Evolutionary conservation across 2,329 filamentous ascomycete genomes (phyloP).

Genomic region (Botrytis fragariae): DNA sequence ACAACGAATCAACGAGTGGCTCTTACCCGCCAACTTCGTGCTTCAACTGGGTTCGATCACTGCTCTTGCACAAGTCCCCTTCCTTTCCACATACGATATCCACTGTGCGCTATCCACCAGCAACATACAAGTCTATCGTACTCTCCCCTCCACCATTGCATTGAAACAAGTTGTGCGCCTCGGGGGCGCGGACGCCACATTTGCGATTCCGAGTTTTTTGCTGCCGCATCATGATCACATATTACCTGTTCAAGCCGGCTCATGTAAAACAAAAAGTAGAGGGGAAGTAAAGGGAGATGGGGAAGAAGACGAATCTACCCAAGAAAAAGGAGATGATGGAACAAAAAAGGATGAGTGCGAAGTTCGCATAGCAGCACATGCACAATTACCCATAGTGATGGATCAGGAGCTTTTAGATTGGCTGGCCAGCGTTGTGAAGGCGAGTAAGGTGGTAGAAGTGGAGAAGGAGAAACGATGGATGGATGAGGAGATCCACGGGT

Average conservation of each 20-base stretch:
- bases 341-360: constrained; percentile 48
- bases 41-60: constrained; percentile 47
- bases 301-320: too few relatives aligned
- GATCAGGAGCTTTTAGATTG: constrained; percentile 53
- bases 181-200: constrained; percentile 49
- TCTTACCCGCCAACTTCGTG: constrained; percentile 52
- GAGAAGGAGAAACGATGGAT: constrained; percentile 43
- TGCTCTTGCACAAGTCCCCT: constrained; percentile 47
- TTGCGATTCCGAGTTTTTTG: constrained; percentile 49
- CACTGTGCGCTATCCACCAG: neutral
- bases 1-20: constrained; percentile 48
- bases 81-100: constrained; percentile 35
- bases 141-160: constrained; percentile 34
- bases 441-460: constrained; percentile 54
- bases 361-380: constrained; percentile 49
- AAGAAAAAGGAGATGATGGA: constrained; percentile 36
- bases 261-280: constrained; percentile 35
- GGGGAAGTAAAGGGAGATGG: constrained; percentile 40
- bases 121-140: neutral
- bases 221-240: constrained; percentile 55
- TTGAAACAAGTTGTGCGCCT: constrained; percentile 50
- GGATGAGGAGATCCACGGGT: constrained; percentile 35
- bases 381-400: constrained; percentile 48
- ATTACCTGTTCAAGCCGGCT: constrained; percentile 41
- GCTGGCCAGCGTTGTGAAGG: constrained; percentile 54